Conservation (phyloP, 2,329 filamentous ascomycete species). For the Pseudocercospora fijiensis region DNA sequence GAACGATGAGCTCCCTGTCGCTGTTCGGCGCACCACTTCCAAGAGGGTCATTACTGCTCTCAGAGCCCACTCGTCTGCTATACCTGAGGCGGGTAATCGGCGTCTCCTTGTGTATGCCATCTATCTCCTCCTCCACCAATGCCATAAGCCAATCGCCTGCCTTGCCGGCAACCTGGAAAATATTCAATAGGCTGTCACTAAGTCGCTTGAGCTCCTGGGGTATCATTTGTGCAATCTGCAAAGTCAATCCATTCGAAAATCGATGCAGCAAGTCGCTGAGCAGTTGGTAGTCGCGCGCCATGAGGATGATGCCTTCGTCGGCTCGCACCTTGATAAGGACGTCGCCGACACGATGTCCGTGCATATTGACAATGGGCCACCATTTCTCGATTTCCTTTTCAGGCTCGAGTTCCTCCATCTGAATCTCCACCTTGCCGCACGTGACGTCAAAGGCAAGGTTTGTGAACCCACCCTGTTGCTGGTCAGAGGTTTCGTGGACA, state of each 20-base stretch:
- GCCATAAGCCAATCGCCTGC: conserved; percentile 88
- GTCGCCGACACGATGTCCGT: conserved; percentile 73
- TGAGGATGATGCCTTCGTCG: conserved; percentile 85
- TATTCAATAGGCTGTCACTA: conserved; percentile 84
- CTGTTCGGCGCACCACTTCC: conserved; percentile 40
- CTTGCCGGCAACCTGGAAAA: conserved; percentile 87
- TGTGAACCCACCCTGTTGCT: conserved; percentile 44
- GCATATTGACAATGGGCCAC: conserved; percentile 77
- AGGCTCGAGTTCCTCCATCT: conserved; percentile 73
- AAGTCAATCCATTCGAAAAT: conserved; percentile 78
- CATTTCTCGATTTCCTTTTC: conserved; percentile 79
- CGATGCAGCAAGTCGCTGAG: conserved; percentile 81
- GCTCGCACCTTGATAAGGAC: conserved; percentile 80
- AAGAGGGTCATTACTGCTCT: conserved; percentile 61
- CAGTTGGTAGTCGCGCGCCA: conserved; percentile 79
- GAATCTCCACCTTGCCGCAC: conserved; percentile 76
- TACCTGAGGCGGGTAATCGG: conserved; percentile 67
- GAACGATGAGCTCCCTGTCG: conserved; percentile 69
- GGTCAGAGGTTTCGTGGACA: conserved; percentile 43
- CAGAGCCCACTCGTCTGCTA: conserved; percentile 65
- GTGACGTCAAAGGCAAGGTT: conserved; percentile 51
- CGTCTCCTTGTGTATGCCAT: conserved; percentile 81
- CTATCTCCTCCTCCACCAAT: conserved; percentile 94
- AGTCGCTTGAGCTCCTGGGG: conserved; percentile 75
- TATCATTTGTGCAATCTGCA: conserved; percentile 77